Conservation (phyloP, 805 yeast genomes). For the Yamadazyma nakazawae region DNA sequence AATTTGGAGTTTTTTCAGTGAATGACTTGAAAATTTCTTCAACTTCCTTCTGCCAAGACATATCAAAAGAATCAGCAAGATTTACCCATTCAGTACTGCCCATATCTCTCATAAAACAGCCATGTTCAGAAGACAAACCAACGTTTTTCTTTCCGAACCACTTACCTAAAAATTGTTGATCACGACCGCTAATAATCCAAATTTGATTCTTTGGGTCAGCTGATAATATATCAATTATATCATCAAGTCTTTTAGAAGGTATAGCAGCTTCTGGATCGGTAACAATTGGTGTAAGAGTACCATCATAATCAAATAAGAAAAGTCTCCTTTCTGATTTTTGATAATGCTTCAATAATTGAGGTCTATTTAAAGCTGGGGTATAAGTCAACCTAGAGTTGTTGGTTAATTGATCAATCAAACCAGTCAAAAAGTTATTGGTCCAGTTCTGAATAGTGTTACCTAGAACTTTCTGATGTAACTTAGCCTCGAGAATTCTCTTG, state of each 20-base stretch:
- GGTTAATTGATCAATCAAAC: slow-evolving; percentile 40
- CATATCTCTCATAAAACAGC: slow-evolving; percentile 86
- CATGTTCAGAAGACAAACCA: slow-evolving; percentile 95
- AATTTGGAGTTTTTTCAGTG: slow-evolving; percentile 89
- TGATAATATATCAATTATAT: slow-evolving; percentile 56
- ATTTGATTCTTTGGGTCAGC: slow-evolving; percentile 79
- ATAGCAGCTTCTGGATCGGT: slow-evolving; percentile 98
- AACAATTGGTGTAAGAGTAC: slow-evolving; percentile 95
- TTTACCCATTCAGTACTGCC: slow-evolving; percentile 72
- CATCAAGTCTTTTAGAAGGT: slow-evolving; percentile 71
- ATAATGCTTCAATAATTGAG: slow-evolving; percentile 59
- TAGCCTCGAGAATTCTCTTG: slow-evolving; percentile 45
- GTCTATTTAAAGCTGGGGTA: slow-evolving; percentile 76
- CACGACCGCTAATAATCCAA: slow-evolving; percentile 97
- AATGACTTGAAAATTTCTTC: slow-evolving; percentile 66
- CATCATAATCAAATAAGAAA: slow-evolving; percentile 94
- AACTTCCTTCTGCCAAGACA: slow-evolving; percentile 92
- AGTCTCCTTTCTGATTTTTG: slow-evolving; percentile 61
- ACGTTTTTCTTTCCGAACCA: slow-evolving; percentile 77
- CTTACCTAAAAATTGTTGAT: slow-evolving; percentile 80
- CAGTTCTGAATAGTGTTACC: slow-evolving; percentile 76
- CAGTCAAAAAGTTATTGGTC: slow-evolving; percentile 61
- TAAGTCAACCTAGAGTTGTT: slow-evolving; percentile 44
- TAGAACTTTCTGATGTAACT: slow-evolving; percentile 61
- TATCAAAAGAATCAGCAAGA: slow-evolving; percentile 75